These are phyloP conservation scores for Primulina eburnea DNA, from an alignment of 257 asterid genomes.

Conservation along the genomic window DNA sequence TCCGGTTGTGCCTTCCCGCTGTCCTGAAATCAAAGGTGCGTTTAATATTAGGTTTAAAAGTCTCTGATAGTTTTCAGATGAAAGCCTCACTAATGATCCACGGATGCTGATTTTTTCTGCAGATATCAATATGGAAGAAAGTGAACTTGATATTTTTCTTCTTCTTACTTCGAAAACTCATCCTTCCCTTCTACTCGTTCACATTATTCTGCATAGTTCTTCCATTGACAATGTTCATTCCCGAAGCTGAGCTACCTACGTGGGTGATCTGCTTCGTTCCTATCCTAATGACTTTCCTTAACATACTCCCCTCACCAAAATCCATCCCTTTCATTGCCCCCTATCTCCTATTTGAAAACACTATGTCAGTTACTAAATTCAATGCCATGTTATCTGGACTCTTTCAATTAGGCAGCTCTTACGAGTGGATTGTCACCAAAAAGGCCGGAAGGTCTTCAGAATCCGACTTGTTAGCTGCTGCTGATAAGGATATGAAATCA, in stretches of 20 bases:
- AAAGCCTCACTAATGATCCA: neutral
- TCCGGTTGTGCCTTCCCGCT: slow-evolving; percentile 63
- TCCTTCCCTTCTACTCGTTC: slow-evolving; percentile 77
- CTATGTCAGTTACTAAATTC: slow-evolving; percentile 73
- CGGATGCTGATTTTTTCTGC: slow-evolving; percentile 19
- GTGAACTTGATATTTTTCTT: slow-evolving; percentile 60
- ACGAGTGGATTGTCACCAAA: slow-evolving; percentile 69
- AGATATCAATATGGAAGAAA: slow-evolving; percentile 70
- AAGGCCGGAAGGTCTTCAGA: slow-evolving; percentile 66
- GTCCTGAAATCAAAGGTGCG: slow-evolving; percentile 57
- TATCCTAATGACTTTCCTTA: slow-evolving; percentile 51
- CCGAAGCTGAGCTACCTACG: slow-evolving; percentile 60
- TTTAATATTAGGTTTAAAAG: neutral
- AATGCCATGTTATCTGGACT: slow-evolving; percentile 67
- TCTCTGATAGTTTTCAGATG: neutral
- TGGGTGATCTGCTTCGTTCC: slow-evolving; percentile 66
- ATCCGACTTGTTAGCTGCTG: slow-evolving; percentile 46
- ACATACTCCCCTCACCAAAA: slow-evolving; percentile 57
- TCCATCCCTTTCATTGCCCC: slow-evolving; percentile 71
- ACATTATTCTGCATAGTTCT: slow-evolving; percentile 64
- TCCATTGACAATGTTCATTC: slow-evolving; percentile 67
- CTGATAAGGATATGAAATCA: slow-evolving; percentile 34
- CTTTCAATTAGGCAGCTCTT: slow-evolving; percentile 65
- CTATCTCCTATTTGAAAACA: slow-evolving; percentile 64
- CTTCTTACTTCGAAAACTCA: slow-evolving; percentile 60